phyloP scores from a whole-genome alignment of 2,329 filamentous ascomycete genomes.

The Arachnopeziza araneosa region DNA sequence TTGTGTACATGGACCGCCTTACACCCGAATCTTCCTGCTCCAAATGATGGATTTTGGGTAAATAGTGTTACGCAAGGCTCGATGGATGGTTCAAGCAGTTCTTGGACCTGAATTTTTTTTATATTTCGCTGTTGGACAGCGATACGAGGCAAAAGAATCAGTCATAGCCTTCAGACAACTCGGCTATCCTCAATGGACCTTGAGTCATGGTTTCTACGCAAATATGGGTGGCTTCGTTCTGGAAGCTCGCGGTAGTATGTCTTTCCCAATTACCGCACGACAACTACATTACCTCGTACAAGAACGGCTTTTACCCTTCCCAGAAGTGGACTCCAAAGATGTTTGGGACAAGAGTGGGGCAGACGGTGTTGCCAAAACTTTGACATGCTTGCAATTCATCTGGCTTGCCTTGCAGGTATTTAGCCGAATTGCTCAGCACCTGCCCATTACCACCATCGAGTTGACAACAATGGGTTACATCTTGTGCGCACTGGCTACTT shows the following conservation, averaged over 20 bases:
- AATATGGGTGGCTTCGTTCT: slow-evolving; percentile 6
- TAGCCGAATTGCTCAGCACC: neutral
- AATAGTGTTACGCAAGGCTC: neutral
- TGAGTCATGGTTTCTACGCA: neutral
- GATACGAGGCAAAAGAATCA: neutral
- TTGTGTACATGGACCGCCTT: neutral
- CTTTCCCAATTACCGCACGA: neutral
- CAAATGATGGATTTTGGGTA: neutral
- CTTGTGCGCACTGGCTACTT: neutral
- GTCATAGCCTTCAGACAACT: neutral
- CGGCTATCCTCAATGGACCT: neutral
- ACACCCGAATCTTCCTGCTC: neutral
- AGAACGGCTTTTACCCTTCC: neutral
- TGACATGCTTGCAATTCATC: neutral
- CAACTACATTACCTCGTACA: neutral
- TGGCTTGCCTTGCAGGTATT: neutral
- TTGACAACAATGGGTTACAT: neutral
- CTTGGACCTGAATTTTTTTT: slow-evolving; percentile 1
- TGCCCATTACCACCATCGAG: neutral
- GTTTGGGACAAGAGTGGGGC: neutral
- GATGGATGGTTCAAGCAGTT: neutral
- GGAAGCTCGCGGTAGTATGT: neutral
- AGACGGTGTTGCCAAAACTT: neutral
- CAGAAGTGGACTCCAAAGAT: neutral
- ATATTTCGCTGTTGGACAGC: neutral